Evolutionary conservation across 192 early-diverging fungal genomes (phyloP), one percentile per base, ranked within the genome.

Genomic region (Bifiguratus adelaidae): DNA sequence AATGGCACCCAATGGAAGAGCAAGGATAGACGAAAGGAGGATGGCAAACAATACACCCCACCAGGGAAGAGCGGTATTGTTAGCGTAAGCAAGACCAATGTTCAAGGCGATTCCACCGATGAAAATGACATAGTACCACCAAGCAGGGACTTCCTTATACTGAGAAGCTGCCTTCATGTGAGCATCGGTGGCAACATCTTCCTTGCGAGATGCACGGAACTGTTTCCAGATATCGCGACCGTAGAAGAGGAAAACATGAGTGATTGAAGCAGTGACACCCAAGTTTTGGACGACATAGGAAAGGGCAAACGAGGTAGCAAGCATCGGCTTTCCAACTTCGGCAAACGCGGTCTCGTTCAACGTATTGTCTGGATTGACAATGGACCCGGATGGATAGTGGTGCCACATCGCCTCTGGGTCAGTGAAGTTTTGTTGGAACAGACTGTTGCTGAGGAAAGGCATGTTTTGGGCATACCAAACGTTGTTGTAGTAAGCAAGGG

Each of bases 141-240:
- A 84, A n/a, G 52, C 45, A 22, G 86, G 86, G 0, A 84, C 79
- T 41, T 83, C 78, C 23, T 65, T 60, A 53, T 89, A 87, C 26
- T 30, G 55, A 13, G 49, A 34, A 80, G 85, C 85, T 37, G 81
- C 50, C 52, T 61, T 67, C 52, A 65, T 69, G 52, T 83, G 82
- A 38, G 81, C 68, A 52, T 86, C 23, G 15, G 51, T 30, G 15
- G 11, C 24, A 22, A 62, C 57, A 15, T 56, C 50, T 52, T 66
- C 65, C 1, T 44, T 16, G 8, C 60, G 66, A 2, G 64, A 34
- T 15, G 59, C 49, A 16, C 64, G 60, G 44, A 78, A 61, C 12
- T 65, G 74, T 21, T 41, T 36, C 54, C 65, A 65, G 45, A 86
- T 81, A 8, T 81, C 74, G 48, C 68, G 58, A 16, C 83, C 80